Percentiles rank a stretch among this genome's conserved stretches.
These are phyloP conservation scores for Vigna angularis DNA, from an alignment of 306 rosid species.

Conservation along the genomic window DNA sequence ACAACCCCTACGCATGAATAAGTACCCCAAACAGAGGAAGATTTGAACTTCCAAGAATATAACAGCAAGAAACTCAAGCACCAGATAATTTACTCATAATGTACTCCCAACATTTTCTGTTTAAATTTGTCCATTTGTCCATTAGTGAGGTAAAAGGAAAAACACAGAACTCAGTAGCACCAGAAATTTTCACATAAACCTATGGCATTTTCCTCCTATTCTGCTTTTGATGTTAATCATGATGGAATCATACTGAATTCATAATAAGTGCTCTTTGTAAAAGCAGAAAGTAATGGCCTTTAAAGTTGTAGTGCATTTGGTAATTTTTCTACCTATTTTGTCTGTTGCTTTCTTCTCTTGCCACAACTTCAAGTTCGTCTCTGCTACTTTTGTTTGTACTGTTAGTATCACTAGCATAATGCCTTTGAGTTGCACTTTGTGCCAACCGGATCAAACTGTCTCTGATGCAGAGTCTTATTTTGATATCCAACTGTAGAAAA, in stretches of 20 bases:
- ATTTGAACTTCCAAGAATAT: neutral
- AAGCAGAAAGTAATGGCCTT: conserved; percentile 10
- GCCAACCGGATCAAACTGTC: conserved; percentile 95
- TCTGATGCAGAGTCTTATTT: conserved; percentile 75
- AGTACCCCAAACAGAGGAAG: neutral
- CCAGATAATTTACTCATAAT: neutral
- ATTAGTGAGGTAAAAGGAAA: neutral
- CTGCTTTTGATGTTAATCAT: conserved; percentile 22
- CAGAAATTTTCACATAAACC: neutral
- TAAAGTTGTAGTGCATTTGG: conserved; percentile 12
- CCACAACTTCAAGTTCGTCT: conserved; percentile 61
- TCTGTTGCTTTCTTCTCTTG: conserved; percentile 61
- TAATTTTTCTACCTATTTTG: conserved; percentile 60
- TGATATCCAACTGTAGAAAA: conserved; percentile 82
- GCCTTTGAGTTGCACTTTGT: conserved; percentile 80
- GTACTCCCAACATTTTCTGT: neutral
- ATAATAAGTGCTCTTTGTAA: conserved; percentile 29
- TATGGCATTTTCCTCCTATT: neutral
- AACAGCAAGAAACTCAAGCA: neutral
- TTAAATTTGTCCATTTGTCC: neutral
- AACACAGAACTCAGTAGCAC: conserved; percentile 18
- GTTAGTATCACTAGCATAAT: conserved; percentile 64
- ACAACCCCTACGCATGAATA: too few species aligned
- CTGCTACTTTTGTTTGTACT: conserved; percentile 64
- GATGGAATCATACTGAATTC: conserved; percentile 27